Evolutionary conservation across 345 rosid species (phyloP).

Genomic region (Eucalyptus viminalis): DNA sequence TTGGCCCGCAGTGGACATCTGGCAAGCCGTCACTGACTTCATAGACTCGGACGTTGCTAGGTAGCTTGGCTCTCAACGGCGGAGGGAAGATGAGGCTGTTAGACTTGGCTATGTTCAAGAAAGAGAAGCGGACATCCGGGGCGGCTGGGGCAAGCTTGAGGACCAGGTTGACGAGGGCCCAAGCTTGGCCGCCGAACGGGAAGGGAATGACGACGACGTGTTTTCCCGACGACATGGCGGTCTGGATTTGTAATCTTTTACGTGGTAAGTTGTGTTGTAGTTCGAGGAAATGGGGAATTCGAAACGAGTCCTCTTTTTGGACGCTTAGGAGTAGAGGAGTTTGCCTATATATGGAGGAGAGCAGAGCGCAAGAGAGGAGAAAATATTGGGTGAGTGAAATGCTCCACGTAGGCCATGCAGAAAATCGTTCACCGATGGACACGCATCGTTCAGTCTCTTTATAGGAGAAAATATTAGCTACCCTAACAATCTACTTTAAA

Average conservation of each 20-base stretch:
- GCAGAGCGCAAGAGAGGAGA: too few relatives aligned
- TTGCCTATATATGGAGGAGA: too few relatives aligned
- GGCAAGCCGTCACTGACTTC: not conserved
- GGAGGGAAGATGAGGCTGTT: not conserved
- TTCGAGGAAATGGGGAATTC: too few relatives aligned
- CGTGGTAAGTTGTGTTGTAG: not conserved
- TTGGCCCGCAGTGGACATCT: not conserved
- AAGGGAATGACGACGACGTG: not conserved
- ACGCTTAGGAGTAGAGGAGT: too few relatives aligned
- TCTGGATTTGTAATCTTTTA: not conserved
- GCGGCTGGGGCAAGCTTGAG: not conserved
- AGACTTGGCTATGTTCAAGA: not conserved
- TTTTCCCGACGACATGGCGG: not conserved
- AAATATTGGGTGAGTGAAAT: too few relatives aligned
- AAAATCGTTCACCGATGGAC: too few relatives aligned
- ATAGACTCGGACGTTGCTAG: not conserved
- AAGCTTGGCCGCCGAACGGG: not conserved
- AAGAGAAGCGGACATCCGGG: not conserved
- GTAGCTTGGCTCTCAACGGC: not conserved
- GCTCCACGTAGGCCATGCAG: too few relatives aligned
- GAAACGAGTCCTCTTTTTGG: too few relatives aligned
- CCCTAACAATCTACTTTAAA: too few relatives aligned
- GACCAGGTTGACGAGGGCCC: not conserved
- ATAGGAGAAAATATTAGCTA: too few relatives aligned
- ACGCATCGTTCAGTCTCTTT: too few relatives aligned